A percentile compares a stretch with the other conserved stretches of the same genome.
Conservation (phyloP, 768 basidiomycete genomes). For the Gelatoporia subvermispora region DNA sequence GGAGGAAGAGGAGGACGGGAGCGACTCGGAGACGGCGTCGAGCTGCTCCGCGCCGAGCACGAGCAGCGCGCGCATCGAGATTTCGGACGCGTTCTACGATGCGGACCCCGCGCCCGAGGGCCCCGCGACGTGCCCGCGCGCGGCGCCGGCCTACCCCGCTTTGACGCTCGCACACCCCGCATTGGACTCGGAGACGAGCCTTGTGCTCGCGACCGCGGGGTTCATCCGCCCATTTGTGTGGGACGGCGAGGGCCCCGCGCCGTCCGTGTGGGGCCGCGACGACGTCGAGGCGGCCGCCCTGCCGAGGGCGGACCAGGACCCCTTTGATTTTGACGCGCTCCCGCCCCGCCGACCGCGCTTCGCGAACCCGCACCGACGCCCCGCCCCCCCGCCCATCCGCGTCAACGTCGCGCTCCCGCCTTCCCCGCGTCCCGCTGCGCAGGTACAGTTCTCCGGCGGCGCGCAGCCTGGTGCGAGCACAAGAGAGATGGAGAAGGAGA, state of each 20-base stretch:
- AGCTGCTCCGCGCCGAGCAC: constrained; percentile 5
- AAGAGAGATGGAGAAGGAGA: not conserved
- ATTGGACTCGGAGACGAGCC: too few relatives aligned
- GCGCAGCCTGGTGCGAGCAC: not conserved
- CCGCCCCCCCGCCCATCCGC: not conserved
- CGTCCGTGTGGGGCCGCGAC: constrained; percentile 5
- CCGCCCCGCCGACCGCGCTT: constrained; percentile 19
- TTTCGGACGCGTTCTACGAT: constrained; percentile 42
- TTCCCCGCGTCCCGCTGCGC: not conserved
- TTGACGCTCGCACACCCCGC: constrained; percentile 5
- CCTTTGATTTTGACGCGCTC: constrained; percentile 34
- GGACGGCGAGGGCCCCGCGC: constrained; percentile 9
- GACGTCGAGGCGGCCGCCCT: constrained; percentile 15
- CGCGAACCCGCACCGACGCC: constrained; percentile 5
- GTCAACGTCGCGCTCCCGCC: not conserved
- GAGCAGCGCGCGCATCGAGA: constrained; percentile 21
- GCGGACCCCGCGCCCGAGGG: constrained; percentile 40
- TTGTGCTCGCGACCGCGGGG: constrained; percentile 22
- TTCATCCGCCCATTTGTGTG: constrained; percentile 29
- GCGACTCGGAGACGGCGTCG: constrained; percentile 1
- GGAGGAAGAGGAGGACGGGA: constrained; percentile 2
- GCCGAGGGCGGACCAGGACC: constrained; percentile 16
- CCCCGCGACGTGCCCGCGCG: constrained; percentile 29
- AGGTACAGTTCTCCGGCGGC: not conserved
- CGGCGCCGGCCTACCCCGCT: constrained; percentile 11